Evolutionary conservation across 257 asterid genomes (phyloP).

Genomic region (Phtheirospermum japonicum): DNA sequence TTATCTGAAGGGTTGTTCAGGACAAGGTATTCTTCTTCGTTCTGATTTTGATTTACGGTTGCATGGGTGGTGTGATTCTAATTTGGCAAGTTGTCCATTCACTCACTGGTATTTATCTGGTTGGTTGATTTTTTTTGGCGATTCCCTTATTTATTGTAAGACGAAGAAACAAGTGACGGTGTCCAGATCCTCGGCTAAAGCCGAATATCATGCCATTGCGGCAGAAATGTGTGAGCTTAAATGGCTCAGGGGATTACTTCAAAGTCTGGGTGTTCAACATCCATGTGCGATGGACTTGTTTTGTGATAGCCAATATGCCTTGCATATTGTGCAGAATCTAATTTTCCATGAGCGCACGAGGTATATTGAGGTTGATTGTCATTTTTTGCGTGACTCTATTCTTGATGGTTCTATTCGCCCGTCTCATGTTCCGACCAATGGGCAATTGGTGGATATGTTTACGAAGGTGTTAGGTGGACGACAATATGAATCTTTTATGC

Average conservation of each 20-base stretch:
- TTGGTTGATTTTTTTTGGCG: background rate
- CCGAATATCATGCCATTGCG: background rate
- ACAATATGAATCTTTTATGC: no score
- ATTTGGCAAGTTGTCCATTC: slow-evolving; percentile 17
- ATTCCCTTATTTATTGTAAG: background rate
- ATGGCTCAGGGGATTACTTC: background rate
- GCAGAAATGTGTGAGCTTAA: background rate
- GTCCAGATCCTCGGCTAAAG: background rate
- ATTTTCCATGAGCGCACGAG: no score
- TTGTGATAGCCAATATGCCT: background rate
- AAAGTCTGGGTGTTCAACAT: background rate
- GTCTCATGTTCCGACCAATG: no score
- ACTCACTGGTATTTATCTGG: background rate
- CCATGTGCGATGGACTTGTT: background rate
- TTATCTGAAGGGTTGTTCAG: background rate
- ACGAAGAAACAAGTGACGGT: background rate
- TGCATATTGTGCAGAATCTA: no score
- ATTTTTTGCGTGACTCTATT: no score
- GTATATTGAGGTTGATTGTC: no score
- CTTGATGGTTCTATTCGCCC: no score
- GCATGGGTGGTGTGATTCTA: no score
- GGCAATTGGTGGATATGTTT: no score
- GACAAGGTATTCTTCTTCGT: background rate
- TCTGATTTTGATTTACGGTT: no score
- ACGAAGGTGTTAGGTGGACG: no score